Base-by-base conservation (phyloP, 129 eudicot species). In the Flaveria sonorensis region DNA sequence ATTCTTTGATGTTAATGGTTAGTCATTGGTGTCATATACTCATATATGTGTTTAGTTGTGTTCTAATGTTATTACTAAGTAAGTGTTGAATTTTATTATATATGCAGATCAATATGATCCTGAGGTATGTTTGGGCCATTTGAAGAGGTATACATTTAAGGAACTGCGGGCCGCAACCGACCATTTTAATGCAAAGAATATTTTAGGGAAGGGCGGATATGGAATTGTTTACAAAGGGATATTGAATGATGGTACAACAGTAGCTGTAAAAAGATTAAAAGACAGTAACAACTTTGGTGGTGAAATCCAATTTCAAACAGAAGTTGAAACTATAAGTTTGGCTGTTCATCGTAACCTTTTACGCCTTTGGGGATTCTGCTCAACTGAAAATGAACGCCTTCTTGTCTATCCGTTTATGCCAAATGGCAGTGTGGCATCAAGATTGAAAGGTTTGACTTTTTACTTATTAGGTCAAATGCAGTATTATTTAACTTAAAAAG, bases 271-370 rank as follows among this genome's bases (percentile, higher is more conserved):
- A 83, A 82, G 96, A 76, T 78, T 93, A 73, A 93, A 89, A 80
- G 98, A 93, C 73, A 87, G 84, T 50, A 91, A 77, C 82, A 84
- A 89, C 28, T 82, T 83, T 47, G 98, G 97, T 11, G 98, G 98
- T 10, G 98, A 93, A 83, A 86, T 91, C 12, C 98, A 93, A 72
- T 93, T 93, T 74, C 98, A 93, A 74, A 89, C 98, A 2, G 97
- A 93, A 85, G 96, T 93, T 2, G 97, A 91, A 84, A 81, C 88
- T 14, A 93, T 93, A 60, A 89, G 98, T 78, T 84, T 93, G 77
- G 97, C 98, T 23, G 93, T 93, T 61, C 98, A 93, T 70, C 85
- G 97, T 74, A 93, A 93, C 84, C 98, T 93, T 77, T 88, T 93
- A 56, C 88, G 91, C 12, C 97, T 93, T 80, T 88, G 87, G 90